Conservation (phyloP, 2,329 filamentous ascomycete genomes). For the Malbranchea cinnamomea region DNA sequence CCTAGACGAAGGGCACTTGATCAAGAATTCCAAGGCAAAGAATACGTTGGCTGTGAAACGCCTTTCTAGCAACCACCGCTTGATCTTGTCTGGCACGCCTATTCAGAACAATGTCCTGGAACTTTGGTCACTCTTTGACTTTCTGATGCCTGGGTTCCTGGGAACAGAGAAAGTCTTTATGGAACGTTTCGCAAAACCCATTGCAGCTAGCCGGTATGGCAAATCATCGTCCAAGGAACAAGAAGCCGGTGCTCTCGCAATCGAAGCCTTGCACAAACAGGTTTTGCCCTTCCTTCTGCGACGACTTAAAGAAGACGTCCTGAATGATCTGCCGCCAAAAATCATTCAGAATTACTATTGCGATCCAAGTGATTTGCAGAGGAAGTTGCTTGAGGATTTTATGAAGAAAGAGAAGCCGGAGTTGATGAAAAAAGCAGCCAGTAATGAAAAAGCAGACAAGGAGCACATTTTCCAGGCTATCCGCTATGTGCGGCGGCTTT, state of each 20-base stretch:
- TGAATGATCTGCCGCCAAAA: conserved; percentile 92
- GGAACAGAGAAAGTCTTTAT: conserved; percentile 95
- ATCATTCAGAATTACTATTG: conserved; percentile 99
- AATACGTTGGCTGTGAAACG: conserved; percentile 86
- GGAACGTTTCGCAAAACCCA: conserved; percentile 87
- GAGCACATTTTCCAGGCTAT: conserved; percentile 98
- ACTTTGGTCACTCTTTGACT: conserved; percentile 95
- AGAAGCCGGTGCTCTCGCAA: conserved; percentile 86
- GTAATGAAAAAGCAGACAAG: conserved; percentile 82
- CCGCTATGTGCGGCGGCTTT: conserved; percentile 98
- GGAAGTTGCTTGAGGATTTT: conserved; percentile 92
- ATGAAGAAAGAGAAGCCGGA: conserved; percentile 84
- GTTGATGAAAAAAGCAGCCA: conserved; percentile 67
- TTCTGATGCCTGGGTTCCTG: conserved; percentile 96
- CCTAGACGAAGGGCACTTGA: conserved; percentile 90
- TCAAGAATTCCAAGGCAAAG: conserved; percentile 98
- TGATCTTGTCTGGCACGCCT: conserved; percentile 91
- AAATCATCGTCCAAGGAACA: conserved; percentile 98
- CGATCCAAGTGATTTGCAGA: conserved; percentile 86
- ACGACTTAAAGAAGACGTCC: conserved; percentile 90
- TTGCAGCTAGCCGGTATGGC: conserved; percentile 83
- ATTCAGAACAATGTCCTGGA: conserved; percentile 98
- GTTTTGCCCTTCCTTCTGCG: conserved; percentile 91
- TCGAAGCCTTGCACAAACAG: conserved; percentile 97
- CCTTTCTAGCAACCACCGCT: conserved; percentile 76